phyloP scores from a whole-genome alignment of 208 protist species.

The Crithidia thermophila region DNA sequence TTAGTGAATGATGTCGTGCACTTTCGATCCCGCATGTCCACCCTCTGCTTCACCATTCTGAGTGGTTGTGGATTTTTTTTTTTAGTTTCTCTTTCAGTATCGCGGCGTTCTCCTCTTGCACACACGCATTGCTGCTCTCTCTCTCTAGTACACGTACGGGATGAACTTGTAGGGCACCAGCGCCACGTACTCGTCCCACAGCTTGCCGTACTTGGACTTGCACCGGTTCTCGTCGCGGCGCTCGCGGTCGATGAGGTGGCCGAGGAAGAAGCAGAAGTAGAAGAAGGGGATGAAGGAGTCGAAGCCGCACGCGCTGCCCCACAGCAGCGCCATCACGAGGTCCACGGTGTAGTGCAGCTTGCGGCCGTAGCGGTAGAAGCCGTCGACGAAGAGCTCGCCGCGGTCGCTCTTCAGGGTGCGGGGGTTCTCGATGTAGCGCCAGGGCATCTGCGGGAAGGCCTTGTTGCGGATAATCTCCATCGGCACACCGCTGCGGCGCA shows the following conservation, averaged over 20 bases:
- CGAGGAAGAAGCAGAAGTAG: conserved; percentile 95
- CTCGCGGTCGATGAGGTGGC: conserved; percentile 90
- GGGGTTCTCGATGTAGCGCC: conserved; percentile 91
- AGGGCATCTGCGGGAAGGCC: conserved; percentile 95
- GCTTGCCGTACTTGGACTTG: conserved; percentile 91
- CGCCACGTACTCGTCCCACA: conserved; percentile 95
- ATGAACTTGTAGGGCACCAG: conserved; percentile 96
- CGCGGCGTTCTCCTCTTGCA: too few species aligned
- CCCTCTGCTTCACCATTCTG: background rate
- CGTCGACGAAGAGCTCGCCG: conserved; percentile 93
- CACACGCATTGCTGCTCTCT: background rate
- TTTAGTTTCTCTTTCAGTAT: background rate
- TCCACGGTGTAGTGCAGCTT: conserved; percentile 97
- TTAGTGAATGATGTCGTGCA: too few species aligned
- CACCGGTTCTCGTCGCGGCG: conserved; percentile 89
- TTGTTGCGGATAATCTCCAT: conserved; percentile 67
- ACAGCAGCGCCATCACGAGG: conserved; percentile 92
- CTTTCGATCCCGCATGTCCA: background rate
- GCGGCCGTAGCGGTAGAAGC: conserved; percentile 92
- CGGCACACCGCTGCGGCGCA: conserved; percentile 78
- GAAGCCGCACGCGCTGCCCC: conserved; percentile 92
- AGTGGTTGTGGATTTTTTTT: background rate
- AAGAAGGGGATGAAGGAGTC: conserved; percentile 94
- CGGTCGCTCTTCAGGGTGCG: conserved; percentile 82
- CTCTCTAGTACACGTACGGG: conserved; percentile 92